Base-by-base conservation (phyloP, 202 grass and related monocot genomes). In the Miscanthus sacchariflorus region DNA sequence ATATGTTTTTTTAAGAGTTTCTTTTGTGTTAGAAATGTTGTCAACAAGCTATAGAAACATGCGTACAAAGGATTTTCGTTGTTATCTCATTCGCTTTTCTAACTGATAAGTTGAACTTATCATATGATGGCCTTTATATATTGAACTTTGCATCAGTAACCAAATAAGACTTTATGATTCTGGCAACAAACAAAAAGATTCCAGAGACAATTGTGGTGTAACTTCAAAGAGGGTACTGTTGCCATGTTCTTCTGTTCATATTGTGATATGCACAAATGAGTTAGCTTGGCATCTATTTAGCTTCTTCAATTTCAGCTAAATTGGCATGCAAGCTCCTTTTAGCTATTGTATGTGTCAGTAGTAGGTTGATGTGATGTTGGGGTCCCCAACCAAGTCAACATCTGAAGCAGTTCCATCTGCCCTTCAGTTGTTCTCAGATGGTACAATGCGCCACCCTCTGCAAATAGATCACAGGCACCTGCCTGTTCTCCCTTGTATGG, bases 1-100 rank as follows among this genome's bases (percentile, higher is more conserved):
- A 49, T 81, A 44, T 81, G 18, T 70, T 81, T 69, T 12, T 68
- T 81, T 35, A 46, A 45, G 18, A 35, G 17, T 48, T 68, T 49
- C 9, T 14, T n/a, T 81, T 69, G 28, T 30, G 28, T 68, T 28
- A 68, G 63, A 10, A 33, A 50, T 81, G 65, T 12, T 10, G 64
- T 81, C 44, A 68, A 68, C 42, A 49, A 35, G 66, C 28, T 35
- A 27, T 12, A 28, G 9, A 68, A 81, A 33, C 18, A 6, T 38
- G 58, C 12, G 9, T 35, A 5, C 18, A 68, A 5, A 24, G 11
- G 65, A 36, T 49, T 68, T 44, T 81, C 4, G 5, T 38, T 70
- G 28, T 70, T 23, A 36, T 46, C 66, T 82, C 66, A 50, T 82
- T 70, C n/a, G 6, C 12, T 17, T 12, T 14, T 70, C 19, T 39